A percentile compares a stretch with the other conserved stretches of the same genome.
Evolutionary conservation across 257 asterid species (phyloP).

Genomic region (Scutellaria minor): DNA sequence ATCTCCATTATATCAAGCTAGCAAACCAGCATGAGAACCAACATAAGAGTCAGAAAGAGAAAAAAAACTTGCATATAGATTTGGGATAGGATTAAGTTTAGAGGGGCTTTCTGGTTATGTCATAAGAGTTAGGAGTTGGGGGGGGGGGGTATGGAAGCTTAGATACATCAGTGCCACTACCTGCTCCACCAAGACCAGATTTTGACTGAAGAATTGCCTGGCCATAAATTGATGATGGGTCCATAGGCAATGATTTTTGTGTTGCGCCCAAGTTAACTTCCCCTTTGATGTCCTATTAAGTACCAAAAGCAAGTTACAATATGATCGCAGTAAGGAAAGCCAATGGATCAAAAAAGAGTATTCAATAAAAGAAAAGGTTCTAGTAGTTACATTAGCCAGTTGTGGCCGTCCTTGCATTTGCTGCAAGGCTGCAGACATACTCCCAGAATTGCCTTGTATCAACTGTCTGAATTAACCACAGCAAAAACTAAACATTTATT

Average conservation of each 20-base stretch:
- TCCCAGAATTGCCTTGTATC: conserved; percentile 85
- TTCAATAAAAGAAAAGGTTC: conserved; percentile 21
- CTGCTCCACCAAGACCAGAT: conserved; percentile 94
- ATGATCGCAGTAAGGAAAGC: conserved; percentile 33
- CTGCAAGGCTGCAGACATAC: conserved; percentile 94
- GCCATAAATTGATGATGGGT: conserved; percentile 90
- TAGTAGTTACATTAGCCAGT: conserved; percentile 62
- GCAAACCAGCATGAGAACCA: conserved; percentile 8
- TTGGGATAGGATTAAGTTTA: too few relatives aligned
- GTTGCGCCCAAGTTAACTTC: conserved; percentile 73
- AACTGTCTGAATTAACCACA: conserved; percentile 76
- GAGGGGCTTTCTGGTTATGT: too few relatives aligned
- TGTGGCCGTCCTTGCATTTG: conserved; percentile 98
- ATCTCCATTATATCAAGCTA: conserved; percentile 10
- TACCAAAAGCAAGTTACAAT: conserved; percentile 24
- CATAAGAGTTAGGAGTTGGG: too few relatives aligned
- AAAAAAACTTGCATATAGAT: neutral
- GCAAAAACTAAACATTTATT: conserved; percentile 1
- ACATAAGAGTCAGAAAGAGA: conserved; percentile 18
- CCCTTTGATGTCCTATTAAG: conserved; percentile 71
- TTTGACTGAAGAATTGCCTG: conserved; percentile 94
- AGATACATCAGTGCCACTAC: conserved; percentile 41
- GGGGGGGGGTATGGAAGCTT: too few relatives aligned
- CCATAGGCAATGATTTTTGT: conserved; percentile 86
- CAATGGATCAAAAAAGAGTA: conserved; percentile 7